Percentiles rank a stretch among this genome's conserved stretches.
These are phyloP conservation scores for Catunica adiposa DNA, from an alignment of 2,329 filamentous ascomycete species.

Conservation along the genomic window DNA sequence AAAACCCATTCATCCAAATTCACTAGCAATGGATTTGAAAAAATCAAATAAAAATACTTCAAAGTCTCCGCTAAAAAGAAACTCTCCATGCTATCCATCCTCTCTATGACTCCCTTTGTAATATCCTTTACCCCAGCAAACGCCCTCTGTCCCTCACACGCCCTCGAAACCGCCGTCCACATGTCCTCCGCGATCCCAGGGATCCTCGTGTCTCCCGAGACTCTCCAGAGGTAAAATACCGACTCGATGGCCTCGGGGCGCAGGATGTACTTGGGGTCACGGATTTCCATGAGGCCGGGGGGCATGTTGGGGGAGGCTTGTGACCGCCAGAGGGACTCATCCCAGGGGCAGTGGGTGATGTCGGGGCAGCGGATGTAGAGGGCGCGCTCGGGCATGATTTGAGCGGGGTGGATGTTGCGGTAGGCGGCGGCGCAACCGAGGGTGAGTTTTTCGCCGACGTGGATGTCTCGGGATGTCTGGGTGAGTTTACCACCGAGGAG, in stretches of 20 bases:
- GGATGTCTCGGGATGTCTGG: conserved; percentile 34
- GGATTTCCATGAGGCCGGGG: conserved; percentile 37
- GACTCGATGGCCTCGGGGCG: conserved; percentile 68
- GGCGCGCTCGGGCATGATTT: conserved; percentile 46
- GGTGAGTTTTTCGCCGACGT: conserved; percentile 40
- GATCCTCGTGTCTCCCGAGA: conserved; percentile 50
- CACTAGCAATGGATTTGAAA: conserved; percentile 39
- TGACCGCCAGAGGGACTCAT: conserved; percentile 19
- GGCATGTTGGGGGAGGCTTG: conserved; percentile 26
- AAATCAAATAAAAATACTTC: conserved; percentile 51
- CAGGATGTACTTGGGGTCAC: conserved; percentile 45
- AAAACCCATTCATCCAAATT: conserved; percentile 47
- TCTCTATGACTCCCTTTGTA: conserved; percentile 18
- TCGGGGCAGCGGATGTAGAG: conserved; percentile 29
- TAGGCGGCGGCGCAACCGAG: conserved; percentile 51
- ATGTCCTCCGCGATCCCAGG: conserved; percentile 58
- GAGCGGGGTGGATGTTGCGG: conserved; percentile 35
- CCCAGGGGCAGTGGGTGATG: conserved; percentile 20
- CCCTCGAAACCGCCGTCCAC: conserved; percentile 46
- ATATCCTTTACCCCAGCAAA: conserved; percentile 53
- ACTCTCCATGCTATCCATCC: conserved; percentile 26
- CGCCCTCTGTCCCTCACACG: conserved; percentile 45
- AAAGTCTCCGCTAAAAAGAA: conserved; percentile 57
- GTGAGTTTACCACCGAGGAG: conserved; percentile 42
- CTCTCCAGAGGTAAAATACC: conserved; percentile 60